Evolutionary conservation across 441 rosid genomes (phyloP).

Genomic region (Viola pubescens): DNA sequence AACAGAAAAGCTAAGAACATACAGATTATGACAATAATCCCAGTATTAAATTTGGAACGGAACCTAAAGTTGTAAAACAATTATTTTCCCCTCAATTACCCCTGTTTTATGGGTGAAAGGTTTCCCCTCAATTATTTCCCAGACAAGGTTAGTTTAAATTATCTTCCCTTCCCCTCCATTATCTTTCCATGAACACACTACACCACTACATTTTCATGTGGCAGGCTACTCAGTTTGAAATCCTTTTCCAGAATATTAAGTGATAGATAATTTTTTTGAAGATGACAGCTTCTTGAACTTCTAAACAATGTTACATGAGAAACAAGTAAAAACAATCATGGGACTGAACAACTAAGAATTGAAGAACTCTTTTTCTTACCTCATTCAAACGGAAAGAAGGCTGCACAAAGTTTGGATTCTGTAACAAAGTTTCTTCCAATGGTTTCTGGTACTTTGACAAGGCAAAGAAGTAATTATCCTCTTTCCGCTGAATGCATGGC

Average conservation of each 20-base stretch:
- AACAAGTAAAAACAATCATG: neutral
- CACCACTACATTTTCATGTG: too few species aligned
- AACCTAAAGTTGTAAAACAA: too few species aligned
- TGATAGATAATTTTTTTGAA: neutral
- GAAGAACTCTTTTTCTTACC: constrained; percentile 35
- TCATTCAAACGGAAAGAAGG: constrained; percentile 82
- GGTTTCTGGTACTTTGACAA: constrained; percentile 79
- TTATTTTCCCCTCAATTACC: too few species aligned
- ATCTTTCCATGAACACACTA: too few species aligned
- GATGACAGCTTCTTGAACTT: neutral
- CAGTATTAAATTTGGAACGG: too few species aligned
- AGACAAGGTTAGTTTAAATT: too few species aligned
- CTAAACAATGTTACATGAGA: neutral
- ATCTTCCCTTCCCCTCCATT: too few species aligned
- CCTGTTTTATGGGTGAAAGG: too few species aligned
- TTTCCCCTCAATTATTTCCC: too few species aligned
- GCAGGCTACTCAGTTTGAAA: too few species aligned
- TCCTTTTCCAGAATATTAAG: neutral
- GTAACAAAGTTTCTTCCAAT: constrained; percentile 55
- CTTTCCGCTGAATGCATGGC: constrained; percentile 77
- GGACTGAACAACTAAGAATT: neutral
- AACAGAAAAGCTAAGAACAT: neutral
- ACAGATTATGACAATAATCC: too few species aligned
- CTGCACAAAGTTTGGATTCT: constrained; percentile 79
- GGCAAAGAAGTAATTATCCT: constrained; percentile 91